Evolutionary conservation across 495 filamentous ascomycete genomes (phyloP).

Genomic region (Viridothelium virens): DNA sequence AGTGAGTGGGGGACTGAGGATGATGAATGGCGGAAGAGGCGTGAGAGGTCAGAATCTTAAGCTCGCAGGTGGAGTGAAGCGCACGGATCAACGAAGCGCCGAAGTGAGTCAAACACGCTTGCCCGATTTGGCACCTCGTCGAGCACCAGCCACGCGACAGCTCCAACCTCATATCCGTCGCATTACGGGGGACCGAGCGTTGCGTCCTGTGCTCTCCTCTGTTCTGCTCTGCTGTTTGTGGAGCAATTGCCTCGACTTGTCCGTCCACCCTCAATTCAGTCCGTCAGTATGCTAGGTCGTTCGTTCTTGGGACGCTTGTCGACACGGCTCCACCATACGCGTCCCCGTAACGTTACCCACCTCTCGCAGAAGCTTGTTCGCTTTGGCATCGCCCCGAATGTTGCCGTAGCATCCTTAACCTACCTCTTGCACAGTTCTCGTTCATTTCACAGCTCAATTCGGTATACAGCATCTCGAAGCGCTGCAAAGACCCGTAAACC

Average conservation of each 20-base stretch:
- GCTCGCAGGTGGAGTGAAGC: neutral
- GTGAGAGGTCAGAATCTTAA: neutral
- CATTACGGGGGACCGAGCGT: neutral
- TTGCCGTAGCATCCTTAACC: neutral
- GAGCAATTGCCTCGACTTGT: neutral
- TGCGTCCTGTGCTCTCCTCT: neutral
- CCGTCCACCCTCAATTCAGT: neutral
- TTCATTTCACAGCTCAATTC: neutral
- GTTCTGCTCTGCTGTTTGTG: neutral
- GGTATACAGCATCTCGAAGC: neutral
- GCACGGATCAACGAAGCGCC: neutral
- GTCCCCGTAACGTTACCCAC: conserved; percentile 2
- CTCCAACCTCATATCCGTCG: neutral
- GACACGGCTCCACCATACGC: neutral
- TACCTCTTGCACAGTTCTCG: neutral
- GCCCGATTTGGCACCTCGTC: neutral
- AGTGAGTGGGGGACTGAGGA: neutral
- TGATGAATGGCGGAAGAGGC: neutral
- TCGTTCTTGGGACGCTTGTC: neutral
- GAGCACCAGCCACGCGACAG: conserved; percentile 5
- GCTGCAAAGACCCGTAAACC: neutral
- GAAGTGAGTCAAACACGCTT: neutral
- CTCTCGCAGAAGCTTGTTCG: conserved; percentile 1
- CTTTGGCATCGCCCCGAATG: neutral
- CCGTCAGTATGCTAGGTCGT: neutral